Evolutionary conservation across 176 grass and related monocot genomes (phyloP), one percentile per base, ranked within the genome.

Genomic region (Cenchrus fungigraminus): DNA sequence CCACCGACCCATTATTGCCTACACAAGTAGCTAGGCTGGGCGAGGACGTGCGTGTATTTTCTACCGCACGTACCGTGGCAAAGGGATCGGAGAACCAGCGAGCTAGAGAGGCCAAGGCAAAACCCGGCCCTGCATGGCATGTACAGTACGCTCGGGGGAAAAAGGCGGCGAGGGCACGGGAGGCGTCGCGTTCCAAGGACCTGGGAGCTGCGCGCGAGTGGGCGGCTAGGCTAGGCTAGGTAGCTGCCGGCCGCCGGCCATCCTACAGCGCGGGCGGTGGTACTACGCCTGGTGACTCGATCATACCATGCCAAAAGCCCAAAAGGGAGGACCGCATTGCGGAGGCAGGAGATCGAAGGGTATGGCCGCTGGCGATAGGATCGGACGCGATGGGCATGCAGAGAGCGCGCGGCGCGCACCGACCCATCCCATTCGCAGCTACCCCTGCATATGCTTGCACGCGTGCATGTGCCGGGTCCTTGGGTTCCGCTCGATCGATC

Each of bases 151-250:
- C 52, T 52, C 32, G 16, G 53, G 29, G 17, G 53, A 44, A 80
- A 80, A 49, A n/a, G 32, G 62, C 20, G 16, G 44, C 61, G 20
- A 56, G 58, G 67, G 67, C 68, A 28, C 61, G 28, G 69, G 20
- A 2, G 57, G 8, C 2, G 57, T 80, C 63, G 56, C 85, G 69
- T 57, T 91, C 89, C 89, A 31, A 84, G 89, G 85, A 71, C 68
- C 76, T 87, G 71, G 89, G 89, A 84, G 72, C 9, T 57, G 82
- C 44, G 79, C 60, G 13, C 9, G 37, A 40, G 37, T 40, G 3
- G 37, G 58, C 22, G 13, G 9, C 12, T 29, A 5, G 78, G 51
- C 25, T 10, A 32, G 22, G 44, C 70, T 15, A 45, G 49, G 4
- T 14, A 20, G 7, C 40, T 42, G 14, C 15, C 40, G 67, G 40